These are phyloP conservation scores for Ambrosiella xylebori DNA, from an alignment of 2,329 filamentous ascomycete species.

Conservation along the genomic window DNA sequence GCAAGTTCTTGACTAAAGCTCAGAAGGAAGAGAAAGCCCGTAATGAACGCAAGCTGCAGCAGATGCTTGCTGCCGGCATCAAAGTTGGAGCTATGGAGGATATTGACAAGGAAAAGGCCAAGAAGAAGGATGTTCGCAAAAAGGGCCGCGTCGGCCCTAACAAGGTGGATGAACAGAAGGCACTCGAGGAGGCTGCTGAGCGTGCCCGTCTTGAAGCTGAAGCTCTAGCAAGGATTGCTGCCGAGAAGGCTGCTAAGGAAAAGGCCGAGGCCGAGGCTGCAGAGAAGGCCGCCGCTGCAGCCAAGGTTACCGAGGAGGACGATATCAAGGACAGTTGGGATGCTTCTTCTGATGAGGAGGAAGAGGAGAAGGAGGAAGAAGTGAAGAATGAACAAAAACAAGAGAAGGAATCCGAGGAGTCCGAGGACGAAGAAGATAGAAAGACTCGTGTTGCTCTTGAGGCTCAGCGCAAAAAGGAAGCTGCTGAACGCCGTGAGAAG, in stretches of 20 bases:
- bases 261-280: slow-evolving; percentile 40
- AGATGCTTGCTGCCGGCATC: slow-evolving; percentile 65
- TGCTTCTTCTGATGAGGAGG: slow-evolving; percentile 60
- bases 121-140: slow-evolving; percentile 79
- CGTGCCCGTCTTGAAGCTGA: slow-evolving; percentile 53
- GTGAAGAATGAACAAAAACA: slow-evolving; percentile 17
- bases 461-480: slow-evolving; percentile 69
- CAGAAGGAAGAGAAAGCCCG: slow-evolving; percentile 68
- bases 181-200: slow-evolving; percentile 61
- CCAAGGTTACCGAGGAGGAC: slow-evolving; percentile 48
- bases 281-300: slow-evolving; percentile 36
- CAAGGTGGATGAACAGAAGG: slow-evolving; percentile 54
- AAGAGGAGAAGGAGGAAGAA: slow-evolving; percentile 24
- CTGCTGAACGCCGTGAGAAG: slow-evolving; percentile 72
- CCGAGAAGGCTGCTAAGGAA: slow-evolving; percentile 40
- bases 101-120: slow-evolving; percentile 37
- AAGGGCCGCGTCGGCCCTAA: slow-evolving; percentile 33
- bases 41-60: slow-evolving; percentile 64
- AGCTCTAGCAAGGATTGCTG: slow-evolving; percentile 42
- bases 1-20: slow-evolving; percentile 72
- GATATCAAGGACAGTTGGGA: slow-evolving; percentile 93
- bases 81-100: slow-evolving; percentile 47
- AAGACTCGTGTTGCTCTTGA: slow-evolving; percentile 58
- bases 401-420: slow-evolving; percentile 37
- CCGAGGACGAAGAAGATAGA: slow-evolving; percentile 53